Base-by-base conservation (phyloP, 257 asterid species). In the Solanum gracilifrons region DNA sequence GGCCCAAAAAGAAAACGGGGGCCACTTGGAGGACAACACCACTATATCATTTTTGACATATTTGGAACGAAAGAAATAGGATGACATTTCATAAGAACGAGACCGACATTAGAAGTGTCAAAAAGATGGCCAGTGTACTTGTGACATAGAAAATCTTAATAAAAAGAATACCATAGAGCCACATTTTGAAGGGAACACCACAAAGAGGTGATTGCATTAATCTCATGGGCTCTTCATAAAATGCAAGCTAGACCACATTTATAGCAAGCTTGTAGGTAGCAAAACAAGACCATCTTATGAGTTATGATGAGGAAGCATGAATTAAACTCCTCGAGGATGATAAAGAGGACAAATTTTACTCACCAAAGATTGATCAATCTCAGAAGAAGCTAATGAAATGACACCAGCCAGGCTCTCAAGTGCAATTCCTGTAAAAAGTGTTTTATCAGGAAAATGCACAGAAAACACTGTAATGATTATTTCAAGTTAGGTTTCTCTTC, bases 331-430 rank as follows among this genome's bases (percentile, higher is more conserved):
- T 80, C 77, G 11, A 25, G 60, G 33, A 86, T 55, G 36, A 32
- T 87, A 85, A 46, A 41, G 16, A 84, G 84, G 84, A 83, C 51
- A 73, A 8, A 68, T n/a, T 85, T 48, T n/a, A 90, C 95, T 89
- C 72, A 96, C 99, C 96, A 95, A 89, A 89, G 97, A 92, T 69
- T 93, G 92, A 87, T 95, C 98, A 51, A 96, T 92, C 91, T 94
- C 96, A 21, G 94, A 90, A 84, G 98, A 93, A 83, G 98, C 95
- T 92, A 97, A 88, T 72, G 98, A 93, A 86, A 97, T 88, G 88
- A 94, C 94, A 87, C 98, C 98, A 88, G 98, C 98, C 82, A 97
- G 92, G 87, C 98, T 90, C 92, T 97, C 96, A 87, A 96, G 91
- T 13, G 99, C 99, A 83, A 94, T 87, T 86, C 99, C 99, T 97